Evolutionary conservation across 2,329 filamentous ascomycete species (phyloP).

Genomic region (Alternaria viburni): DNA sequence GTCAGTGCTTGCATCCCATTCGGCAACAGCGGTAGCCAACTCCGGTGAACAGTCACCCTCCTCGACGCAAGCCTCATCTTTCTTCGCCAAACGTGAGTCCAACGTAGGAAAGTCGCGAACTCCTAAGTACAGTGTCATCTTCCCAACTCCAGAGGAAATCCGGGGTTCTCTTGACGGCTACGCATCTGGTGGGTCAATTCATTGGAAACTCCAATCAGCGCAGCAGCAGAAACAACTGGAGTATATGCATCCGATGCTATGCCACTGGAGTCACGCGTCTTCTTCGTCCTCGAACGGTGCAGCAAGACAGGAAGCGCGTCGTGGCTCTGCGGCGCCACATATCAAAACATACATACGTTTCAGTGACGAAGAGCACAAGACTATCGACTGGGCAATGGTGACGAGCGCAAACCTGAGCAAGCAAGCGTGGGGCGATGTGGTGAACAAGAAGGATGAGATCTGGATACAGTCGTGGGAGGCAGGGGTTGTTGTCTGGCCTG

Average conservation of each 20-base stretch:
- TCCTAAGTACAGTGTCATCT: constrained; percentile 73
- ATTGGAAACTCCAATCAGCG: constrained; percentile 74
- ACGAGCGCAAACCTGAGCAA: constrained; percentile 92
- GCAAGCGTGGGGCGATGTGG: constrained; percentile 82
- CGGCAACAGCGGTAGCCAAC: background rate
- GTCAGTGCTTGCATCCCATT: constrained; percentile 39
- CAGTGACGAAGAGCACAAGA: constrained; percentile 43
- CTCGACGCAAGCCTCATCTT: constrained; percentile 9
- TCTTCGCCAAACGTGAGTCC: constrained; percentile 16
- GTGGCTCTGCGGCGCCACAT: constrained; percentile 75
- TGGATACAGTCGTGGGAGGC: constrained; percentile 83
- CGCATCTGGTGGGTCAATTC: constrained; percentile 76
- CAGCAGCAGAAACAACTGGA: constrained; percentile 76
- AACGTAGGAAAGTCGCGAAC: constrained; percentile 45
- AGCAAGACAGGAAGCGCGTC: constrained; percentile 28
- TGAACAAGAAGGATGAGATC: constrained; percentile 63
- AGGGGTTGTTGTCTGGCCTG: constrained; percentile 84
- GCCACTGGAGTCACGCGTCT: constrained; percentile 69
- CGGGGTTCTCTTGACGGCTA: constrained; percentile 80
- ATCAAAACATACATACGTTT: constrained; percentile 88
- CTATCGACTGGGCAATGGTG: constrained; percentile 82
- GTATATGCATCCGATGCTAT: constrained; percentile 73
- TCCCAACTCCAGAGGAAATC: constrained; percentile 81
- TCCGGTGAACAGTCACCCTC: background rate
- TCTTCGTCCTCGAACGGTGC: background rate